phyloP scores from a whole-genome alignment of 164 flowering plant species.

The Magnolia sinica region DNA sequence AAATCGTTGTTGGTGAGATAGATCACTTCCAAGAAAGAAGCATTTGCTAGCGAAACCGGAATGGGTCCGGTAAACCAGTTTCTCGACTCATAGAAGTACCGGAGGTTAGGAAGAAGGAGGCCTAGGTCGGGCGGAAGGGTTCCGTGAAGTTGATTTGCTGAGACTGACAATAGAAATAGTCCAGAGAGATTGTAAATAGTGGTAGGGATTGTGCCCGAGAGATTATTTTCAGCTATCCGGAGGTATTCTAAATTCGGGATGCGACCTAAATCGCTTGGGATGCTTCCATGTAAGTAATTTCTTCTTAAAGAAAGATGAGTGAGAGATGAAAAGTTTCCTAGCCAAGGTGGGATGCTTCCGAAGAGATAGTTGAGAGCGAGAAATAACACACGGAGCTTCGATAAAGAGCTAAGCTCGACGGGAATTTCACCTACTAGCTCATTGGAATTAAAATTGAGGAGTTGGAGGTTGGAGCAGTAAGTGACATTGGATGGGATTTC shows the following conservation, averaged over 20 bases:
- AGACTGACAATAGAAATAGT: slow-evolving; percentile 21
- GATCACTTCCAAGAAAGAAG: not conserved
- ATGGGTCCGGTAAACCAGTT: not conserved
- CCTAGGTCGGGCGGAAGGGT: slow-evolving; percentile 13
- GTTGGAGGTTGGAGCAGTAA: slow-evolving; percentile 17
- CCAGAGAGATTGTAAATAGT: slow-evolving; percentile 48
- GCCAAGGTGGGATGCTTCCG: slow-evolving; percentile 37
- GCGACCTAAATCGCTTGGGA: slow-evolving; percentile 29
- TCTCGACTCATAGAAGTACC: not conserved
- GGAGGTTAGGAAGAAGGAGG: slow-evolving; percentile 26
- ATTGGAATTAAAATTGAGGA: slow-evolving; percentile 28
- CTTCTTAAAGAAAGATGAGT: slow-evolving; percentile 12
- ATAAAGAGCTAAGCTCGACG: slow-evolving; percentile 21
- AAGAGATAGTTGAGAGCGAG: slow-evolving; percentile 26
- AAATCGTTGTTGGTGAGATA: not conserved
- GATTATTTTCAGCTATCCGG: slow-evolving; percentile 30
- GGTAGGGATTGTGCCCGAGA: slow-evolving; percentile 41
- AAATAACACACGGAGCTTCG: slow-evolving; percentile 23
- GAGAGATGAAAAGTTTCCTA: slow-evolving; percentile 38
- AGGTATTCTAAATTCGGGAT: slow-evolving; percentile 25
- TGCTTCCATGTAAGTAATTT: slow-evolving; percentile 26
- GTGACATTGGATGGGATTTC: slow-evolving; percentile 30
- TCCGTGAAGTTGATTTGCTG: slow-evolving; percentile 35
- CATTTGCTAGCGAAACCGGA: slow-evolving; percentile 13
- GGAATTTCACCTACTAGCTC: slow-evolving; percentile 37